Conservation (phyloP, 176 grass and related monocot species). For the Otatea glauca region DNA sequence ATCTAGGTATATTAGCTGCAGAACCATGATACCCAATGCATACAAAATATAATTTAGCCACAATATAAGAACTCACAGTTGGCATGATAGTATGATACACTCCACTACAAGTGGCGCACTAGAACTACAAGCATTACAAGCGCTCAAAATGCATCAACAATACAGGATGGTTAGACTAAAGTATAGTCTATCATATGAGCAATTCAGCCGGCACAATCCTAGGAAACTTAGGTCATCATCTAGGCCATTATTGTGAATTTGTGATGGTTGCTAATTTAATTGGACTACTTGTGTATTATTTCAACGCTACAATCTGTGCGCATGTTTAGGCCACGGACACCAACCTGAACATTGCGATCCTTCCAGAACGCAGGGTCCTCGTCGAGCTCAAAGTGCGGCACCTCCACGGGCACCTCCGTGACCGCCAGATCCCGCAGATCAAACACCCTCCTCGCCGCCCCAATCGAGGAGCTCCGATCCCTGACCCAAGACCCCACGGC, state of each 20-base stretch:
- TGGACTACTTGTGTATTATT: not conserved
- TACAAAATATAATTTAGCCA: not conserved
- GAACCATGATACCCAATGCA: not conserved
- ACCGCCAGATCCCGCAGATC: constrained; percentile 49
- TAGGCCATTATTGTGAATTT: not conserved
- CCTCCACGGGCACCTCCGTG: constrained; percentile 54
- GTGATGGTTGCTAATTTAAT: not conserved
- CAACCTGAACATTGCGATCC: constrained; percentile 92
- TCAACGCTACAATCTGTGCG: not conserved
- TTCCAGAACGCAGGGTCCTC: constrained; percentile 92
- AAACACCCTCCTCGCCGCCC: constrained; percentile 46
- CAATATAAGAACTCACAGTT: not conserved
- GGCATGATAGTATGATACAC: not conserved
- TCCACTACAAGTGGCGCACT: not conserved
- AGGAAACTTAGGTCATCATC: not conserved
- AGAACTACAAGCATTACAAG: not conserved
- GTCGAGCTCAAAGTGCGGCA: constrained; percentile 79
- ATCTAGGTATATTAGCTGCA: not conserved
- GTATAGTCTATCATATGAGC: not conserved
- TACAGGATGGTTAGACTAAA: not conserved
- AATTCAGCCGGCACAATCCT: not conserved
- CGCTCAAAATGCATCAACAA: not conserved
- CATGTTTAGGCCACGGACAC: not conserved
- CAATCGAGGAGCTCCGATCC: constrained; percentile 59
- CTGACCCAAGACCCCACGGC: constrained; percentile 40